Conservation (phyloP, 2,329 filamentous ascomycete species). For the Colletotrichum sp. region DNA sequence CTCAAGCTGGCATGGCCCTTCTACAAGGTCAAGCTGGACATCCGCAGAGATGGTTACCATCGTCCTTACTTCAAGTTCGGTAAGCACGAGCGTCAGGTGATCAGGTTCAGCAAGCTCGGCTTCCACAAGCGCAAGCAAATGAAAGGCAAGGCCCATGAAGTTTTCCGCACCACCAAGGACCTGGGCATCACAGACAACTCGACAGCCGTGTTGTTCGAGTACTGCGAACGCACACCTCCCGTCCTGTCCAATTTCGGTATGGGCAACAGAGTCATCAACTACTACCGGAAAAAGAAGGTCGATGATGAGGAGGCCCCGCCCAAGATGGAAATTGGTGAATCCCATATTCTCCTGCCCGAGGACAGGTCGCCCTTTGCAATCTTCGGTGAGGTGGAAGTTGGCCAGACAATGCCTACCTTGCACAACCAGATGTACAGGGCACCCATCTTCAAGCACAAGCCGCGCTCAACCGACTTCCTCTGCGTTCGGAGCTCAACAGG, state of each 20-base stretch:
- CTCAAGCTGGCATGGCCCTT: constrained; percentile 93
- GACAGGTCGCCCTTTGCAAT: constrained; percentile 96
- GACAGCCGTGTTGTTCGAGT: constrained; percentile 86
- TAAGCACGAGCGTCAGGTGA: constrained; percentile 68
- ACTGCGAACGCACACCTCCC: constrained; percentile 91
- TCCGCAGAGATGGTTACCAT: constrained; percentile 81
- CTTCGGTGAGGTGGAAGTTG: constrained; percentile 91
- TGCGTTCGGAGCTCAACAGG: constrained; percentile 84
- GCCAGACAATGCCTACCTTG: constrained; percentile 87
- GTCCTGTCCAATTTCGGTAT: constrained; percentile 97
- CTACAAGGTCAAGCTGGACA: constrained; percentile 85
- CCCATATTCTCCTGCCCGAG: constrained; percentile 85
- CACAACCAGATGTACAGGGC: constrained; percentile 97
- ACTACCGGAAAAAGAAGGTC: constrained; percentile 82
- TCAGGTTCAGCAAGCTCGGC: constrained; percentile 75
- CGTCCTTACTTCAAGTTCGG: constrained; percentile 79
- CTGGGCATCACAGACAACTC: constrained; percentile 90
- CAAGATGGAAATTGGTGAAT: constrained; percentile 87
- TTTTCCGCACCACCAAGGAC: constrained; percentile 82
- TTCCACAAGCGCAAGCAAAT: constrained; percentile 82
- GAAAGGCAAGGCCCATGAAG: constrained; percentile 79
- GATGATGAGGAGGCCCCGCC: constrained; percentile 77
- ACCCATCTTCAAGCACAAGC: constrained; percentile 86
- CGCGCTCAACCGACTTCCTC: constrained; percentile 83
- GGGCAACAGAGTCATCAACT: constrained; percentile 95